These are phyloP conservation scores for Metschnikowia koreensis DNA, from an alignment of 805 yeast species.

Conservation along the genomic window DNA sequence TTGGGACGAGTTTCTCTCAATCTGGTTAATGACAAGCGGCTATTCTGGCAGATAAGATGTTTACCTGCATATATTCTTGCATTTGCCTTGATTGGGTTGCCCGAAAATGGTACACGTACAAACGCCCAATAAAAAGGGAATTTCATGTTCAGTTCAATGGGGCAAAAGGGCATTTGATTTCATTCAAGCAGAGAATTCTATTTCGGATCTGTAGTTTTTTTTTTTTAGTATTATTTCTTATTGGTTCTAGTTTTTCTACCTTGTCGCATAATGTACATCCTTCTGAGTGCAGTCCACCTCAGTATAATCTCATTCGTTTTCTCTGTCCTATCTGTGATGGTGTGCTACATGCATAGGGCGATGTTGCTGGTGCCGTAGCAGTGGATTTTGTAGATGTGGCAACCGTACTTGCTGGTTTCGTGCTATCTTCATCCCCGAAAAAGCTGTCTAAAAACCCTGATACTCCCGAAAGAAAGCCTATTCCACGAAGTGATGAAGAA, in stretches of 20 bases:
- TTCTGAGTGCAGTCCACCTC: neutral
- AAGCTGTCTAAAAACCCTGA: slow-evolving; percentile 11
- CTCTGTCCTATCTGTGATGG: slow-evolving; percentile 3
- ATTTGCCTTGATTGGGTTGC: neutral
- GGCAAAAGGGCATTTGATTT: no score
- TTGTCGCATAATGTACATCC: neutral
- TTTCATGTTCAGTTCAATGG: no score
- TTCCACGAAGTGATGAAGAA: slow-evolving; percentile 3
- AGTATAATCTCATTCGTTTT: slow-evolving; percentile 13
- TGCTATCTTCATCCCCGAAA: slow-evolving; percentile 8
- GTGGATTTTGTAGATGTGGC: slow-evolving; percentile 5
- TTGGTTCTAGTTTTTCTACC: no score
- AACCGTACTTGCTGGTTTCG: slow-evolving; percentile 13
- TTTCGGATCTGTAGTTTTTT: no score
- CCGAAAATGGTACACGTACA: neutral
- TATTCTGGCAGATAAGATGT: slow-evolving; percentile 2
- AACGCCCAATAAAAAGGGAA: no score
- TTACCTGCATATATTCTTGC: neutral
- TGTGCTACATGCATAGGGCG: slow-evolving; percentile 11
- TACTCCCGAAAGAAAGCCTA: slow-evolving; percentile 2
- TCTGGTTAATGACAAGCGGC: slow-evolving; percentile 2
- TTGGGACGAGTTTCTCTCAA: neutral
- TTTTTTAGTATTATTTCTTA: no score
- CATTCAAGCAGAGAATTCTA: no score
- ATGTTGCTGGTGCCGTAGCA: slow-evolving; percentile 4